phyloP scores from a whole-genome alignment of 176 grass and related monocot species.

The Chloris gayana region DNA sequence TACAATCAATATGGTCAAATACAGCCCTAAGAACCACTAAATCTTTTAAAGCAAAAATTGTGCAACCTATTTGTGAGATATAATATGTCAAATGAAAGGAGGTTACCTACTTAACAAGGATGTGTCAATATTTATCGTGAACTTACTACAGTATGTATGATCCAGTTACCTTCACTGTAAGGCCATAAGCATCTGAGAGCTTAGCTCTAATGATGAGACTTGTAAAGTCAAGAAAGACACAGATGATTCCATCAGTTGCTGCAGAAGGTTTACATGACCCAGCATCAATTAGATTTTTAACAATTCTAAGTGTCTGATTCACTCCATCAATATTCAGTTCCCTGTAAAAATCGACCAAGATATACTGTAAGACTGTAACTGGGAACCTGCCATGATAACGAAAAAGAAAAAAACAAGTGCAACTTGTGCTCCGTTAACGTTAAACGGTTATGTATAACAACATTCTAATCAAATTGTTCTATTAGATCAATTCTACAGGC shows the following conservation, averaged over 20 bases:
- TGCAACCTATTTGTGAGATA: slow-evolving; percentile 4
- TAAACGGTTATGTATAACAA: neutral
- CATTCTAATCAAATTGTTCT: slow-evolving; percentile 11
- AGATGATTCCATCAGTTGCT: slow-evolving; percentile 45
- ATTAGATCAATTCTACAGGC: neutral
- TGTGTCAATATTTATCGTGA: slow-evolving; percentile 14
- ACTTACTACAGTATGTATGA: neutral
- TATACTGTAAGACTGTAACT: neutral
- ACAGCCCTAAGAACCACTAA: neutral
- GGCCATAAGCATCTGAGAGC: slow-evolving; percentile 63
- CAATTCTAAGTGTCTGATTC: slow-evolving; percentile 81
- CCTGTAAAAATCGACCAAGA: slow-evolving; percentile 54
- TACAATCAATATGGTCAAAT: slow-evolving; percentile 25
- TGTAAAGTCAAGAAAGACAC: slow-evolving; percentile 67
- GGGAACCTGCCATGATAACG: slow-evolving; percentile 5
- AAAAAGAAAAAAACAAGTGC: slow-evolving; percentile 15
- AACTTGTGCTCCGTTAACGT: slow-evolving; percentile 7
- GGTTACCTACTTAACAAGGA: slow-evolving; percentile 17
- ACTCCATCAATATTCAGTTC: slow-evolving; percentile 64
- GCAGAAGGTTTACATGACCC: slow-evolving; percentile 60
- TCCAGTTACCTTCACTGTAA: slow-evolving; percentile 70
- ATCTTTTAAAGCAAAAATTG: slow-evolving; percentile 17
- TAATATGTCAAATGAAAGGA: slow-evolving; percentile 17
- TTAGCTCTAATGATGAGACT: slow-evolving; percentile 67
- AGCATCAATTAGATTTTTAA: slow-evolving; percentile 80